Evolutionary conservation across 352 stramenopile species (phyloP).

Genomic region (Globisporangium carolinianum): DNA sequence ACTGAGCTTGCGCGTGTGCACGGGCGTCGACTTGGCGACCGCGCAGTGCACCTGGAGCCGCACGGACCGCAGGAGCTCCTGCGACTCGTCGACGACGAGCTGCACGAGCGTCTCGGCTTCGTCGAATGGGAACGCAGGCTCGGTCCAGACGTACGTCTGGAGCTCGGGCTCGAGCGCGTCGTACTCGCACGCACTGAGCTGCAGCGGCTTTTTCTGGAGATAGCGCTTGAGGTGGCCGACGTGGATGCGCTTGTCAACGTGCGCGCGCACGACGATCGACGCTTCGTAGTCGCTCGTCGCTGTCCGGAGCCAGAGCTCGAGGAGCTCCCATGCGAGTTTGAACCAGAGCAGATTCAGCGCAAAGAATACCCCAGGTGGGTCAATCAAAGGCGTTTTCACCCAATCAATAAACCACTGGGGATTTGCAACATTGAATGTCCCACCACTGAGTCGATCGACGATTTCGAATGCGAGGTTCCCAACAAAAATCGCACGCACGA

Average conservation of each 20-base stretch:
- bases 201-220: slow-evolving; percentile 33
- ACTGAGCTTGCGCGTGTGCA: slow-evolving; percentile 25
- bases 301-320: slow-evolving; percentile 35
- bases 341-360: slow-evolving; percentile 78
- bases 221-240: slow-evolving; percentile 30
- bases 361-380: slow-evolving; percentile 59
- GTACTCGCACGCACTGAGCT: slow-evolving; percentile 31
- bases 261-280: slow-evolving; percentile 85
- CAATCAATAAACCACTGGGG: slow-evolving; percentile 77
- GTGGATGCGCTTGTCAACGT: slow-evolving; percentile 59
- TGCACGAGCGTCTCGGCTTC: slow-evolving; percentile 78
- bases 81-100: slow-evolving; percentile 55
- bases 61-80: slow-evolving; percentile 53
- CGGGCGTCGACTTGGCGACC: slow-evolving; percentile 36
- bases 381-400: slow-evolving; percentile 64
- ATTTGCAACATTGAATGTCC: slow-evolving; percentile 88
- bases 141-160: slow-evolving; percentile 75
- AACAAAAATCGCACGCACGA: slow-evolving; percentile 90
- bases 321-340: slow-evolving; percentile 41
- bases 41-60: slow-evolving; percentile 56
- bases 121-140: slow-evolving; percentile 85
- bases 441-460: slow-evolving; percentile 91
- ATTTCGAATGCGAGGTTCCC: slow-evolving; percentile 93
- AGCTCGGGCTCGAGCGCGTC: slow-evolving; percentile 36
- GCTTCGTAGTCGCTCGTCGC: slow-evolving; percentile 67